Evolutionary conservation across 2,329 filamentous ascomycete species (phyloP).

Genomic region (Alternaria sp.): DNA sequence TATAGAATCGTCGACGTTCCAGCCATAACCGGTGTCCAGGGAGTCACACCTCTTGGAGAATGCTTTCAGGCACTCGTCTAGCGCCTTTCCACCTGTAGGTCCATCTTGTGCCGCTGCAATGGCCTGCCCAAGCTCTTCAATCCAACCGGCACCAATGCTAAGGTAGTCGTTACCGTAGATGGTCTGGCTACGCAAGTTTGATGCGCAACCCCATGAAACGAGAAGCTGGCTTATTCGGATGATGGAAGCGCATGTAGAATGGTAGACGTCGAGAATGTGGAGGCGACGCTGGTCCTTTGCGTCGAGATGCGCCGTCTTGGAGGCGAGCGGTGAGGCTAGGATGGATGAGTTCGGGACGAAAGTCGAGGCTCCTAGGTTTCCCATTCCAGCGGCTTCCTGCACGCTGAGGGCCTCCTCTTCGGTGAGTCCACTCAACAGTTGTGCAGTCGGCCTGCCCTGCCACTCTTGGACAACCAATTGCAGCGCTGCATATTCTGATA

Average conservation of each 20-base stretch:
- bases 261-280: conserved; percentile 75
- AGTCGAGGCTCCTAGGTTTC: conserved; percentile 66
- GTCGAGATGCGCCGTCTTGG: conserved; percentile 60
- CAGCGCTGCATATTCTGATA: conserved; percentile 84
- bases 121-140: conserved; percentile 44
- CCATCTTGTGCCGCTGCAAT: conserved; percentile 47
- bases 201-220: conserved; percentile 44
- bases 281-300: conserved; percentile 69
- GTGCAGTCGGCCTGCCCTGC: conserved; percentile 78
- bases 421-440: conserved; percentile 76
- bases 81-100: conserved; percentile 25
- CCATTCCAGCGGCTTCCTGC: conserved; percentile 75
- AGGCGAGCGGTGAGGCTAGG: conserved; percentile 38
- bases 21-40: conserved; percentile 55
- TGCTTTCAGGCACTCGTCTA: conserved; percentile 58
- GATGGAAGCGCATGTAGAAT: conserved; percentile 72
- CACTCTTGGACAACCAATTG: conserved; percentile 83
- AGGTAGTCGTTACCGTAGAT: conserved; percentile 43
- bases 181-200: conserved; percentile 38
- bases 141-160: conserved; percentile 40
- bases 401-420: conserved; percentile 81
- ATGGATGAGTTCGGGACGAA: conserved; percentile 56
- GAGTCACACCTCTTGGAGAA: conserved; percentile 59
- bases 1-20: conserved; percentile 59
- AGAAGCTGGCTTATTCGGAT: conserved; percentile 49